Conservation (phyloP, 441 rosid species). For the Pelargonium cotyledonis region DNA sequence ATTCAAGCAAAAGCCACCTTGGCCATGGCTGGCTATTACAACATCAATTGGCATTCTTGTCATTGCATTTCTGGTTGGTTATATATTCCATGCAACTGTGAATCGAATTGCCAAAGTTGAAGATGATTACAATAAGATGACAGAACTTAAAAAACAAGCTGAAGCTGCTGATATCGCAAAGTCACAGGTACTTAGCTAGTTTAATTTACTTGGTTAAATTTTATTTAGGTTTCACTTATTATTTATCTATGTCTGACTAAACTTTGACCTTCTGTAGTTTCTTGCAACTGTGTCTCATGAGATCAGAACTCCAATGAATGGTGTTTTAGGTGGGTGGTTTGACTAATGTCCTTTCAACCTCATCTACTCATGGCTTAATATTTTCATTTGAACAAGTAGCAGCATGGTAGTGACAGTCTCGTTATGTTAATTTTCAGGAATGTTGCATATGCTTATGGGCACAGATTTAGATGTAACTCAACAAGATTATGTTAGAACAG, state of each 20-base stretch:
- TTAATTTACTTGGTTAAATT: constrained; percentile 2
- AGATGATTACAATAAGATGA: constrained; percentile 62
- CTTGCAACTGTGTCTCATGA: constrained; percentile 97
- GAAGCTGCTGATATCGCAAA: constrained; percentile 98
- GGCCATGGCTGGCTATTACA: constrained; percentile 74
- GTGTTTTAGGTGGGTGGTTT: constrained; percentile 64
- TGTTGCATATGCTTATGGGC: constrained; percentile 89
- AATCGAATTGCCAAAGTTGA: constrained; percentile 71
- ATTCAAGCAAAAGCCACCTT: constrained; percentile 67
- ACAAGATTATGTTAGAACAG: constrained; percentile 74
- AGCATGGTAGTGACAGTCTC: background rate
- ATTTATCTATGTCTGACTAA: background rate
- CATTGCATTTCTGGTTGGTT: constrained; percentile 66
- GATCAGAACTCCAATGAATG: constrained; percentile 97
- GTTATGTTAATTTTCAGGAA: constrained; percentile 40
- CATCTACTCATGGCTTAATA: constrained; percentile 12
- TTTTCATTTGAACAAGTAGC: constrained; percentile 16
- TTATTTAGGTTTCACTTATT: background rate
- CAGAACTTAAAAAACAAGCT: constrained; percentile 77
- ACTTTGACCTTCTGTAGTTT: constrained; percentile 44
- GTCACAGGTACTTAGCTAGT: constrained; percentile 55
- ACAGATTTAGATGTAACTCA: constrained; percentile 72
- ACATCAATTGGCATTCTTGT: constrained; percentile 52
- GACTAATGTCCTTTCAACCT: constrained; percentile 15
- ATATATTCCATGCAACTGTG: constrained; percentile 71